Base-by-base conservation (phyloP, 768 basidiomycete genomes). In the Glaciozyma antarctica region DNA sequence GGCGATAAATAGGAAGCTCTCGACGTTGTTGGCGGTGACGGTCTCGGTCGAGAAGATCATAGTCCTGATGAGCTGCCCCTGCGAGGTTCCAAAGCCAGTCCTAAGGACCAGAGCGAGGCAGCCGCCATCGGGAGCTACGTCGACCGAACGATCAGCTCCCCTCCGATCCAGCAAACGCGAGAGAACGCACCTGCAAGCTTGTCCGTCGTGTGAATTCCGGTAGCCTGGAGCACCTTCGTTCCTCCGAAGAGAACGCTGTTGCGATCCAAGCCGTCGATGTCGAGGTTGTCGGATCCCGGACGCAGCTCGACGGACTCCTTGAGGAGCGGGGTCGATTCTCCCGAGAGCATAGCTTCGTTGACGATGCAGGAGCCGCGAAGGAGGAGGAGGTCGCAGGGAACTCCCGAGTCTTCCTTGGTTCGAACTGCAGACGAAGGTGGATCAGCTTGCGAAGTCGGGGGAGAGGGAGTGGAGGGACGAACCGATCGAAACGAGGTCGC, bases 31-130 rank as follows among this genome's bases (percentile, higher is more conserved):
- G 30, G 95, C 95, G 12, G 91, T 90, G 26, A 99, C 86, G 8
- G 92, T 88, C 73, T 99, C 95, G 0, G 90, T 92, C 19, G 90
- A 92, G 80, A 98, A 99, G 63, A 99, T 92, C 95, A 98, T 99
- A 0, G 95, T 98, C 53, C 94, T 81, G 41, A 99, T 93, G 43
- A 99, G 85, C 77, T 94, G 90, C 47, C 95, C 95, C 76, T 99
- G 95, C 1, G 91, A 85, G 15, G 95, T 99, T 13, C 95, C 95
- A 74, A 98, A 99, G 2, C 95, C 94, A 17, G 95, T 98, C 62
- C 91, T 85, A 49, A 97, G 82, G 17, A 98, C 92, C 52, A 92
- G 80, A 13, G 91, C 93, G 12, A 95, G 84, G 76, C 91, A 94
- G 2, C 94, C 94, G 24, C 84, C 86, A 74, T 99, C 90, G 5